Evolutionary conservation across 257 asterid genomes (phyloP), one percentile per base, ranked within the genome.

Genomic region (Forsythia viridissima): DNA sequence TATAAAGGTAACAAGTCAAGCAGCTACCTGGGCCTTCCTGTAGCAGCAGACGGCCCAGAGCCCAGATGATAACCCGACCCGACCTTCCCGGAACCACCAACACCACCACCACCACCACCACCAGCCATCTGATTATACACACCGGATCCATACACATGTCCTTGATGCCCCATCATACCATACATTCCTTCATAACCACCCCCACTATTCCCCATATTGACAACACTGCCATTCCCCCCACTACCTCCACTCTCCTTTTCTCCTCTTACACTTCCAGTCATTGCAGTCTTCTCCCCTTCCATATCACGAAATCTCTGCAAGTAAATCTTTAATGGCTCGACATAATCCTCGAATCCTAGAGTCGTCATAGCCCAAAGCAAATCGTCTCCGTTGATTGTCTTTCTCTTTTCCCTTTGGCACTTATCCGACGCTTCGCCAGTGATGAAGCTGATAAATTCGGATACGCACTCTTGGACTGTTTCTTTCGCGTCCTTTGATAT

Each of bases 341-440:
- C 92, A 78, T 90, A 90, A 7, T 90, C 91, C 85, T 90, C 94
- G 75, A 90, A 90, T 16, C 94, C 94, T 15, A 90, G 88, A 6
- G 94, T 90, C 15, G 94, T 90, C 94, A 90, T 90, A 80, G 92
- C 94, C 92, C 92, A 90, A 74, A 89, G 71, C 82, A 89, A 75
- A 81, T 89, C 93, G 82, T 89, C 93, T 57, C 92, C 94, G 86
- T 90, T 90, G 80, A 90, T 86, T 13, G 94, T 90, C 77, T 90
- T 90, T 4, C 94, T 70, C 86, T 90, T 90, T 85, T 90, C 92
- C 2, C 94, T 81, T 78, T 88, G 92, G 16, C 94, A 90, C 87
- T 90, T 90, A 75, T 90, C 94, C 13, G 94, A 90, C 4, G 94
- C 94, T 75, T 90, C 94, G 20, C 94, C 94, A 42, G 94, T 90